Evolutionary conservation across 345 rosid species (phyloP).

Genomic region (Populus pruinosa): DNA sequence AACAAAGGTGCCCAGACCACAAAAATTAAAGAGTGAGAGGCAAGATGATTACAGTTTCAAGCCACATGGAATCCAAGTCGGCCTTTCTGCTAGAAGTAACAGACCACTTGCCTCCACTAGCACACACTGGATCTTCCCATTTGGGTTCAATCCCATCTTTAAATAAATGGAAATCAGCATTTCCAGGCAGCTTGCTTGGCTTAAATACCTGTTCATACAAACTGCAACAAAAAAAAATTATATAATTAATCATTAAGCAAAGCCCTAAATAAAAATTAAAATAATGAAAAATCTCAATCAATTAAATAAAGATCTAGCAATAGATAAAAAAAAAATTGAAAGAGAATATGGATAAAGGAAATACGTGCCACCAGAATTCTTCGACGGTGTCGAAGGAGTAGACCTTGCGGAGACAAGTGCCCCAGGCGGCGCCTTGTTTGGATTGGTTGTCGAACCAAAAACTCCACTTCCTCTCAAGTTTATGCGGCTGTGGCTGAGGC

Average conservation of each 20-base stretch:
- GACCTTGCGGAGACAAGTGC: constrained; percentile 65
- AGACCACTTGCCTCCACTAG: constrained; percentile 91
- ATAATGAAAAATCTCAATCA: not conserved
- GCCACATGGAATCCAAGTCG: constrained; percentile 71
- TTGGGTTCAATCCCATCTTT: constrained; percentile 88
- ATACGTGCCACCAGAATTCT: constrained; percentile 80
- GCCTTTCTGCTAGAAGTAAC: constrained; percentile 47
- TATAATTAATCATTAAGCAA: not conserved
- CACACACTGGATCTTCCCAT: constrained; percentile 98
- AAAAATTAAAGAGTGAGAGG: not conserved
- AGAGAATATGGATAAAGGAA: not conserved
- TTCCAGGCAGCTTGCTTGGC: constrained; percentile 63
- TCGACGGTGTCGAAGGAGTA: constrained; percentile 88
- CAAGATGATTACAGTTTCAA: constrained; percentile 58
- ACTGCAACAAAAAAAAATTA: constrained; percentile 33
- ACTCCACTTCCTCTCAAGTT: constrained; percentile 82
- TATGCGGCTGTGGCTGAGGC: constrained; percentile 42
- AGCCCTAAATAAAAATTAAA: not conserved
- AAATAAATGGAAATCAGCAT: constrained; percentile 82
- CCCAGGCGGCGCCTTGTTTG: constrained; percentile 89
- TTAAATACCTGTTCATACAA: constrained; percentile 72
- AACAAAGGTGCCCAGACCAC: not conserved
- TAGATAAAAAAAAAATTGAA: not conserved
- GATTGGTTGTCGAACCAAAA: constrained; percentile 90
- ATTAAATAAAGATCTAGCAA: not conserved